phyloP scores from a whole-genome alignment of 768 basidiomycete genomes.

The Tylopilus sp. region DNA sequence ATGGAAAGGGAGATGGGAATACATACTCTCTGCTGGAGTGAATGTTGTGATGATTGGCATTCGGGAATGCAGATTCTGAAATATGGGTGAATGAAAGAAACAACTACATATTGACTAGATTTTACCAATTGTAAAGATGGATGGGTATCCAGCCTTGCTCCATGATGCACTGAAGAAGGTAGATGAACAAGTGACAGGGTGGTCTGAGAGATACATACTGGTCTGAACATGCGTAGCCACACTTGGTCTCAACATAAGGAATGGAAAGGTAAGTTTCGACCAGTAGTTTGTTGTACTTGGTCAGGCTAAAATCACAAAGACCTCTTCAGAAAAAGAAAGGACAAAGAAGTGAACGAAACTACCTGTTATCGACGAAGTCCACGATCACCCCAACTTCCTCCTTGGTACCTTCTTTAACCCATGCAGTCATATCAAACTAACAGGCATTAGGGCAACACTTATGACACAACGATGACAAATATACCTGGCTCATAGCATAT shows the following conservation, averaged over 20 bases:
- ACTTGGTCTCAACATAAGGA: constrained; percentile 79
- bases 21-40: constrained; percentile 79
- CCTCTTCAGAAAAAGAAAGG: constrained; percentile 16
- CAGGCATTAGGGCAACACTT: constrained; percentile 27
- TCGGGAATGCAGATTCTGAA: constrained; percentile 64
- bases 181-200: constrained; percentile 22
- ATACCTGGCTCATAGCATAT: constrained; percentile 34
- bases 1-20: constrained; percentile 34
- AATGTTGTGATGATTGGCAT: constrained; percentile 73
- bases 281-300: constrained; percentile 73
- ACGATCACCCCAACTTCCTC: constrained; percentile 84
- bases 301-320: constrained; percentile 49
- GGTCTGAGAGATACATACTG: constrained; percentile 52
- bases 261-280: constrained; percentile 77
- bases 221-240: constrained; percentile 93
- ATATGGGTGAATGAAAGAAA: neutral
- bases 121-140: constrained; percentile 71
- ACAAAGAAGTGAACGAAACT: constrained; percentile 17
- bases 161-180: constrained; percentile 59
- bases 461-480: neutral
- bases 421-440: constrained; percentile 91
- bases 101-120: neutral
- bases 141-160: constrained; percentile 82
- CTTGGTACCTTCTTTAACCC: constrained; percentile 79
- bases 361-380: constrained; percentile 74